A percentile compares a stretch with the other conserved stretches of the same genome.
Evolutionary conservation across 805 yeast species (phyloP).

Genomic region (Kodamaea jinghongensis): DNA sequence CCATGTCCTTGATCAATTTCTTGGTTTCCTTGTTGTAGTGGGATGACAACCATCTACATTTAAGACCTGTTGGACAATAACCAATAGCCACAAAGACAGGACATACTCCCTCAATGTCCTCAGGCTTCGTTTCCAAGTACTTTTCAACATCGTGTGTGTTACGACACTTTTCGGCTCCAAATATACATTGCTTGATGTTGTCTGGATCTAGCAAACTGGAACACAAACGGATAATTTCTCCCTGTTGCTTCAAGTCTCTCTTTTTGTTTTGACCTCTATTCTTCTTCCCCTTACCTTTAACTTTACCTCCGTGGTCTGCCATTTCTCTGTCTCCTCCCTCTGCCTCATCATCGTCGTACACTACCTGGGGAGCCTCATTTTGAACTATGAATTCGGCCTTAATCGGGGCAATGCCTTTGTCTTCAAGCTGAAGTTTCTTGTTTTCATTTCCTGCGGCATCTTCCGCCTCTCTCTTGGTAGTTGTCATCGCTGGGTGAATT

Average conservation of each 20-base stretch:
- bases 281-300: constrained; percentile 43
- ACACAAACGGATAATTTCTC: constrained; percentile 66
- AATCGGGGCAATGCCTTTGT: constrained; percentile 71
- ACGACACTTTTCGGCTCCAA: constrained; percentile 70
- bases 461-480: constrained; percentile 14
- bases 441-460: constrained; percentile 3
- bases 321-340: constrained; percentile 40
- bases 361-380: constrained; percentile 35
- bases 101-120: constrained; percentile 73
- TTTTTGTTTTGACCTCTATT: constrained; percentile 81
- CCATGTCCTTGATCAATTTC: constrained; percentile 45
- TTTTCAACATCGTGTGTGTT: constrained; percentile 69
- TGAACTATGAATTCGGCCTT: constrained; percentile 64
- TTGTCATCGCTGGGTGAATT: neutral
- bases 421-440: constrained; percentile 6
- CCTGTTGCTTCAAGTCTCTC: constrained; percentile 68
- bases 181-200: constrained; percentile 47
- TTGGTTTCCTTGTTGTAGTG: constrained; percentile 55
- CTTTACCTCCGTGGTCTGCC: constrained; percentile 25
- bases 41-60: constrained; percentile 84
- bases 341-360: constrained; percentile 44
- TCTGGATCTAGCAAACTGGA: constrained; percentile 58
- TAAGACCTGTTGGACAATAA: constrained; percentile 86
- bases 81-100: constrained; percentile 85
- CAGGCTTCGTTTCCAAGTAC: constrained; percentile 64